Base-by-base conservation (phyloP, 2,329 filamentous ascomycete species). In the Mycosphaerella arachidis region DNA sequence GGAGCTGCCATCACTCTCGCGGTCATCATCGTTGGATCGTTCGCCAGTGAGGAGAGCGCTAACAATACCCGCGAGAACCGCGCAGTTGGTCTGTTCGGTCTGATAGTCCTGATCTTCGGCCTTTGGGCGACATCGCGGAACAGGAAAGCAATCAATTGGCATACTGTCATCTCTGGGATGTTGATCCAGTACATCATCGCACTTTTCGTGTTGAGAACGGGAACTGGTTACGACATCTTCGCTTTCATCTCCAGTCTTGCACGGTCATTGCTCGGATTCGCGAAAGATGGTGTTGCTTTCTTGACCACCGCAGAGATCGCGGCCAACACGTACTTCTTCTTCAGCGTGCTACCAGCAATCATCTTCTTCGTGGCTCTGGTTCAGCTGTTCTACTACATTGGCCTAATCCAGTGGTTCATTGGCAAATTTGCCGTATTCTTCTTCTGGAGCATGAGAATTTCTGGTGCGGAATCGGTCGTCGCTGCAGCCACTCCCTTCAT, bases 281-380 rank as follows among this genome's bases (percentile, higher is more conserved):
- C 92, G 27, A 78, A 79, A 18, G 74, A 90, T 33, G 92, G 92
- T 73, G 84, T 90, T 0, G 72, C 74, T 0, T 97, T 96, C 79
- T 75, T 97, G 67, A 88, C 86, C 0, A 77, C 78, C 13, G 56
- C 68, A 0, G 73, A 74, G 7, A 78, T 80, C 6, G 71, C 78
- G 3, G 37, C 75, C 3, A 70, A 81, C 0, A 66, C 69, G 4
- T 91, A 83, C 83, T 96, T 96, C 83, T 81, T 96, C 64, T 81
- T 88, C 53, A 79, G 82, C 53, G 91, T 96, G 63, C 82, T 95
- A n/a, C 91, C 92, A 0, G 87, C 92, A 69, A 95, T 97, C 76
- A 91, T 96, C 78, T 97, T 96, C 85, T 96, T 97, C 84, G 89
- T 96, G 60, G 86, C 92, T 1, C 81, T 96, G n/a, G 91, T 96